These are phyloP conservation scores for Fusarium verticillioides DNA, from an alignment of 2,329 filamentous ascomycete species.

Conservation along the genomic window DNA sequence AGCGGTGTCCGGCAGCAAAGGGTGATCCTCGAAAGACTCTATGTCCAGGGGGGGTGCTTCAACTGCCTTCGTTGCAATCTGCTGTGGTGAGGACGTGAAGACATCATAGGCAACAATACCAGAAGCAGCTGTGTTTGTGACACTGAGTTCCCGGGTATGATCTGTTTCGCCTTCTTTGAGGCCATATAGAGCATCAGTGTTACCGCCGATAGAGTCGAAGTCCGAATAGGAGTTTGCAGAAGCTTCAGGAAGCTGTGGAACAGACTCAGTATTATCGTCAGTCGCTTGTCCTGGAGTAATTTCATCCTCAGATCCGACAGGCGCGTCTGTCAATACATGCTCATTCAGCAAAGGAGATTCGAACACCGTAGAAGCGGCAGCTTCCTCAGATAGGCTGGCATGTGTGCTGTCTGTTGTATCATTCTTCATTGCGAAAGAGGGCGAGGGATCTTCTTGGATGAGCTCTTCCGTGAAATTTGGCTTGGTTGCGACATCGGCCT, in stretches of 20 bases:
- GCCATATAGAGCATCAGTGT: background rate
- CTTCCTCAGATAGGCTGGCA: slow-evolving; percentile 1
- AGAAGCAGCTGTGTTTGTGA: background rate
- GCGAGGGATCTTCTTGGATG: slow-evolving; percentile 1
- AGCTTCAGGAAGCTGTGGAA: background rate
- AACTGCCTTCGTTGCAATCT: background rate
- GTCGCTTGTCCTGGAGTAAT: background rate
- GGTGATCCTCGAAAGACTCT: background rate
- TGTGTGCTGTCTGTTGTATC: slow-evolving; percentile 19
- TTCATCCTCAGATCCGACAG: background rate
- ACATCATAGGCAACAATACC: background rate
- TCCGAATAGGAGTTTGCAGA: background rate
- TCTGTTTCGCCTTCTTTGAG: background rate
- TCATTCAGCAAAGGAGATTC: background rate
- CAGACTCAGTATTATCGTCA: background rate
- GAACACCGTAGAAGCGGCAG: background rate
- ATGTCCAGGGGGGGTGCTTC: background rate
- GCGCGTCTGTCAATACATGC: slow-evolving; percentile 6
- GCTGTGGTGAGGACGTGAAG: background rate
- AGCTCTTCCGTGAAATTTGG: slow-evolving; percentile 1
- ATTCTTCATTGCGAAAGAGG: slow-evolving; percentile 28
- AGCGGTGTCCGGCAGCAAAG: background rate
- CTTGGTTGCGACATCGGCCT: background rate
- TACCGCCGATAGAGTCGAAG: background rate
- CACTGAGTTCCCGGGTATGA: background rate